A percentile compares a stretch with the other conserved stretches of the same genome.
Evolutionary conservation across 1,284 basidiomycete species (phyloP).

Genomic region (Fomitopsis betulina): DNA sequence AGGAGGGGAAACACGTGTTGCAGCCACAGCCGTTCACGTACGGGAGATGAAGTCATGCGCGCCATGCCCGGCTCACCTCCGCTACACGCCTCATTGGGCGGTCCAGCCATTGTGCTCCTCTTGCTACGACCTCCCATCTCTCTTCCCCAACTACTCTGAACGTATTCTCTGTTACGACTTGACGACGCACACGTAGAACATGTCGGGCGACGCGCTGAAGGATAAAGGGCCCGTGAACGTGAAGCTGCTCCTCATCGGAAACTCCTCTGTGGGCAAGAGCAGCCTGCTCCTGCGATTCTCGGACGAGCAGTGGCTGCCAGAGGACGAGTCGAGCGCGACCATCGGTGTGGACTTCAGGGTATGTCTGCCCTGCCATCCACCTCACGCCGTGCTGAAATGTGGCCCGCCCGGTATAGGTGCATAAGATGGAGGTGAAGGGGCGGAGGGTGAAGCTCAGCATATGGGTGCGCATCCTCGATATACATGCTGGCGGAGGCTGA

Average conservation of each 20-base stretch:
- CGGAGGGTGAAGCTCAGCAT: conserved; percentile 80
- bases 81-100: conserved; percentile 1
- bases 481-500: not conserved
- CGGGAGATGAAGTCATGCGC: conserved; percentile 3
- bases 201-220: conserved; percentile 14
- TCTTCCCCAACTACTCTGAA: too few species aligned
- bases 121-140: not conserved
- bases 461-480: conserved; percentile 48
- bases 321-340: conserved; percentile 94
- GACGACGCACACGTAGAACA: conserved; percentile 1
- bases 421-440: conserved; percentile 79
- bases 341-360: conserved; percentile 85
- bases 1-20: not conserved
- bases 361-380: conserved; percentile 25
- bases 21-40: conserved; percentile 5
- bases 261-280: conserved; percentile 90
- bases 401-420: conserved; percentile 42
- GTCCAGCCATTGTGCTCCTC: not conserved
- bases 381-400: not conserved
- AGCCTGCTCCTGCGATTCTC: conserved; percentile 92
- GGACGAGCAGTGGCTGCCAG: conserved; percentile 92
- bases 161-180: not conserved
- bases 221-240: conserved; percentile 46
- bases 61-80: conserved; percentile 1
- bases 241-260: conserved; percentile 76